Base-by-base conservation (phyloP, 2,329 filamentous ascomycete species). In the Hymenoscyphus salicellus region DNA sequence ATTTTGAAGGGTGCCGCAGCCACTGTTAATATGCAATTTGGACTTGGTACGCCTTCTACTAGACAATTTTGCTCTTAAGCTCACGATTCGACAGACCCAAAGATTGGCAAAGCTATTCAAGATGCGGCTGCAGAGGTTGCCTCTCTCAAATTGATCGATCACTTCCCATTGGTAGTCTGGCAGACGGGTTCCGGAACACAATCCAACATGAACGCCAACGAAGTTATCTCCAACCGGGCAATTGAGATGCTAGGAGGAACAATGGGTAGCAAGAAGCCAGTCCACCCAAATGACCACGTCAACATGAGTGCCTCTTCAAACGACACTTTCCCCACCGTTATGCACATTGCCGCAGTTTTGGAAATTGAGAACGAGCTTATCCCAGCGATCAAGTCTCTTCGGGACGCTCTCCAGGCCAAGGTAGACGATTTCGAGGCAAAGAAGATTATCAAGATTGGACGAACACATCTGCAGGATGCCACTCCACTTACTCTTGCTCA, bases 191-290 rank as follows among this genome's bases (percentile, higher is more conserved):
- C 95, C 60, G 95, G 95, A 77, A 98, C 95, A 33, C 95, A 98
- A 84, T 97, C 93, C 79, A 98, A 76, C 87, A 98, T 98, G 95
- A 99, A 99, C 83, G 93, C 94, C 78, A 99, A 99, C 83, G 95
- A 99, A 80, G 95, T 99, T 80, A 98, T 99, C 80, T 97, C 94
- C 70, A 99, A 98, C 86, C 92, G 95, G 71, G 95, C 95, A 70
- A 98, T 98, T 79, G 94, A 98, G 84, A 96, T 98, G 69, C 86
- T 98, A 62, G 95, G 95, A 73, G 95, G 95, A 74, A 85, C 85
- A 71, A 97, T 93, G 91, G 95, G 95, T 73, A 89, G 84, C 86
- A 98, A 98, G 89, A 97, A 96, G 84, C 95, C 95, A 32, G 95
- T 99, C 70, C 95, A 99, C 82, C 95, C 95, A 75, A 99, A 98